Evolutionary conservation across 495 filamentous ascomycete species (phyloP), one percentile per base, ranked within the genome.

Genomic region (Xylaria telfairii): DNA sequence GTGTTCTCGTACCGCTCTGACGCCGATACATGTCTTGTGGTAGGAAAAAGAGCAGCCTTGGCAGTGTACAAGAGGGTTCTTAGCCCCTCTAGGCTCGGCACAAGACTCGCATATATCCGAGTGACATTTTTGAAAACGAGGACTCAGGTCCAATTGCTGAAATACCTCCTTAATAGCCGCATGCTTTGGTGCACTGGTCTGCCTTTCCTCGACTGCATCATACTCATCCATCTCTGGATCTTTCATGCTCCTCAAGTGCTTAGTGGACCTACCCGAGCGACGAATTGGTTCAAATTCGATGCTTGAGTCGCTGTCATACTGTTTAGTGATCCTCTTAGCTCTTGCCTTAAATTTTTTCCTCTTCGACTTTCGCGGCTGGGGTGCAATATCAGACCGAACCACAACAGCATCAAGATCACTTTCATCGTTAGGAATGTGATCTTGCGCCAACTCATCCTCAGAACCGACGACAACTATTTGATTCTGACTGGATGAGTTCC

Each of bases 31-130:
- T 41, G 73, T 75, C 74, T 92, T 91, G 75, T 99, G 96, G 72
- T 93, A 97, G 0, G 92, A 84, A 28, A 88, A 85, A 4, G 89
- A 92, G 78, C 96, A 99, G 24, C 96, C 95, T 78, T 99, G 96
- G 73, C 96, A 99, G 73, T 87, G 92, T 4, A 98, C 84, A 26
- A 98, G 83, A 12, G 82, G 80, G 0, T 89, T 91, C 77, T 89
- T 91, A 10, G 86, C 88, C 39, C 80, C 74, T 6, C 81, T 78
- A 21, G 81, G 79, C 4, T 37, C 63, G 15, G 67, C 59, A 46
- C 96, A 99, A n/a, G 86, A 83, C 69, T 92, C 90, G 78, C 96
- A 99, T 6, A 75, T 76, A 21, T 87, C 79, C n/a, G 82, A 86
- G 77, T 99, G 96, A 7, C 84, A 83, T 39, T 80, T 76, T 71